Conservation (phyloP, 2,329 filamentous ascomycete genomes). For the Onygenales sp. region DNA sequence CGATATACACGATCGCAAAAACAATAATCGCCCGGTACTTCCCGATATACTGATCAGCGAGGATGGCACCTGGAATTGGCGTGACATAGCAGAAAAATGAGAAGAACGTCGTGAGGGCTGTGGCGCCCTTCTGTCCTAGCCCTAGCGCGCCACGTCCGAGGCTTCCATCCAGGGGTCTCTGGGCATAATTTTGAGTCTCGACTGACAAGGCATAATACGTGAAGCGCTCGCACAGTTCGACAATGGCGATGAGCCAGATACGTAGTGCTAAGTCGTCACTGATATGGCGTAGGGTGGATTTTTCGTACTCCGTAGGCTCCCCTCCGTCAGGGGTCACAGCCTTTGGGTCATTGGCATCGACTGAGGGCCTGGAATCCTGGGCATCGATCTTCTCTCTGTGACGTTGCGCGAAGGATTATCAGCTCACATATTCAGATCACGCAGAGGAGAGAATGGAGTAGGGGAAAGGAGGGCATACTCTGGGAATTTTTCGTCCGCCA, state of each 20-base stretch:
- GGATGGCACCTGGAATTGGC: conserved; percentile 47
- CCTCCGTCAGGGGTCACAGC: conserved; percentile 17
- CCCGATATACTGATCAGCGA: conserved; percentile 52
- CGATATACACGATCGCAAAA: conserved; percentile 49
- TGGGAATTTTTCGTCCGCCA: too few species aligned
- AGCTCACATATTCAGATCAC: too few species aligned
- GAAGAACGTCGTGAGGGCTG: conserved; percentile 44
- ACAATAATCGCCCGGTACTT: conserved; percentile 50
- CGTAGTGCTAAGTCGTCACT: conserved; percentile 46
- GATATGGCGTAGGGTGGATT: conserved; percentile 40
- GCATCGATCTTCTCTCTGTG: too few species aligned
- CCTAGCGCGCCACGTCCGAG: conserved; percentile 30
- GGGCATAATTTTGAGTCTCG: conserved; percentile 47
- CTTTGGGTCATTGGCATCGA: too few species aligned
- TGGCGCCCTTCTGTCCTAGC: conserved; percentile 34
- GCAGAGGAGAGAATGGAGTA: too few species aligned
- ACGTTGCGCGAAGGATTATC: too few species aligned
- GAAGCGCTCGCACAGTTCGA: conserved; percentile 50
- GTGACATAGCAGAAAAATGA: conserved; percentile 48
- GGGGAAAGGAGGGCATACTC: too few species aligned
- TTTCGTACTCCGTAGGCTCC: conserved; percentile 45
- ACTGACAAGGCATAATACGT: conserved; percentile 47
- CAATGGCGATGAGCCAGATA: conserved; percentile 46
- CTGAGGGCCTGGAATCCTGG: too few species aligned
- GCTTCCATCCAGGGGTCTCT: conserved; percentile 29